A percentile compares a stretch with the other conserved stretches of the same genome.
Conservation (phyloP, 805 yeast genomes). For the Yarrowia divulgata region DNA sequence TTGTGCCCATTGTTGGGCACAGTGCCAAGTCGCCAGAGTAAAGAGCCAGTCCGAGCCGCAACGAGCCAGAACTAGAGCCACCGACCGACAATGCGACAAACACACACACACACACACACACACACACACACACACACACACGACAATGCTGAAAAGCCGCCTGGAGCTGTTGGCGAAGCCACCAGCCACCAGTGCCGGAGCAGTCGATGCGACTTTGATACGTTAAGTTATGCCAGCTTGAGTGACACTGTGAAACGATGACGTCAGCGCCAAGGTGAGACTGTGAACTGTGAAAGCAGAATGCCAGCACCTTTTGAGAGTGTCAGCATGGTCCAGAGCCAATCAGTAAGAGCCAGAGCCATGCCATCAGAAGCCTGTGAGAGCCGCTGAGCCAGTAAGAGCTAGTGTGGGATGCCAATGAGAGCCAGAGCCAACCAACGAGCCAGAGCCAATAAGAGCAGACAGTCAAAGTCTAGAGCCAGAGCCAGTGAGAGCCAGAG, state of each 20-base stretch:
- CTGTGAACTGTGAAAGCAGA: slow-evolving; percentile 8
- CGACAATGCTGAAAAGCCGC: slow-evolving; percentile 1
- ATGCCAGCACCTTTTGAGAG: slow-evolving; percentile 2
- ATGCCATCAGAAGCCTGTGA: background rate
- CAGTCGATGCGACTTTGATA: background rate
- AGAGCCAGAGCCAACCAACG: background rate
- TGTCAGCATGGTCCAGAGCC: slow-evolving; percentile 12
- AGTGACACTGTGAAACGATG: background rate
- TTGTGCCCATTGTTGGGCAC: background rate
- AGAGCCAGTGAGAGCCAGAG: slow-evolving; percentile 6
- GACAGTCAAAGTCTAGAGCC: background rate
- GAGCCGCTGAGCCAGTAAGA: background rate
- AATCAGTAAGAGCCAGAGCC: slow-evolving; percentile 18
- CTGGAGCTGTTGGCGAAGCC: background rate
- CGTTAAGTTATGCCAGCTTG: no score
- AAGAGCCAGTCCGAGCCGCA: background rate
- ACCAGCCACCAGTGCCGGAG: slow-evolving; percentile 11
- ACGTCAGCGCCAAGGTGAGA: background rate
- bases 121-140: background rate
- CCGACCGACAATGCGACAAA: slow-evolving; percentile 4
- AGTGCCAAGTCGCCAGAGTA: background rate
- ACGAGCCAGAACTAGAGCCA: background rate
- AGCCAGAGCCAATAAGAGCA: background rate
- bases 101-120: background rate
- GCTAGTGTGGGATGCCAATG: background rate